Evolutionary conservation across 2,329 filamentous ascomycete species (phyloP), one percentile per base, ranked within the genome.

Genomic region (Fusarium nematophilum): DNA sequence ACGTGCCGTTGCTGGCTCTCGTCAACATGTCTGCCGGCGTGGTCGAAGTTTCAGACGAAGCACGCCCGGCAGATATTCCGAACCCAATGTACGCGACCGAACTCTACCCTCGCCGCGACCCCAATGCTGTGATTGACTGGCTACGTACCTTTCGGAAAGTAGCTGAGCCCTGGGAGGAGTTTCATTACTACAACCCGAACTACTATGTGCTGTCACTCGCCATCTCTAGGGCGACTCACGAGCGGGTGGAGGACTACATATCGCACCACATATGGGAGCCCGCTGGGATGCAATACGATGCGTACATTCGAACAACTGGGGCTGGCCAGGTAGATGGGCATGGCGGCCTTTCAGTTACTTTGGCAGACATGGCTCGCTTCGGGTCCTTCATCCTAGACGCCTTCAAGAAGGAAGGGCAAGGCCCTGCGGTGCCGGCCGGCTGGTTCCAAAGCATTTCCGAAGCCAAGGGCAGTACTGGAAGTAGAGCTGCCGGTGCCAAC

Each of bases 151-250:
- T 62, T 5, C 51, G 31, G 9, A 64, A 64, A 2, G 57, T 65
- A 9, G 57, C 57, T 10, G 45, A 64, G 11, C 61, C 61, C 2
- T 64, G 57, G 61, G 33, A 64, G 5, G 61, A 65, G 45, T 64
- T 64, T n/a, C 61, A 64, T 9, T 64, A 64, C 26, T 64, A 64
- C 34, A 64, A 65, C 21, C 61, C 61, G 0, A 65, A 64, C 44
- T 64, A 58, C 14, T 62, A 64, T 1, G 61, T 64, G 0, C 3
- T 64, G 0, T 62, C 61, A 9, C 54, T 43, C 0, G 61, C 44
- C 9, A 65, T 64, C 4, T 61, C 60, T 1, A 56, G 60, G 4
- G 60, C 60, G 9, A 61, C 56, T 0, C 30, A 47, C 9, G 38
- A 53, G 2, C 60, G 51, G 4, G 18, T 63, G 11, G 47, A 64